These are phyloP conservation scores for Wilhelminamyces savonicus DNA, from an alignment of 805 yeast genomes.

Conservation along the genomic window DNA sequence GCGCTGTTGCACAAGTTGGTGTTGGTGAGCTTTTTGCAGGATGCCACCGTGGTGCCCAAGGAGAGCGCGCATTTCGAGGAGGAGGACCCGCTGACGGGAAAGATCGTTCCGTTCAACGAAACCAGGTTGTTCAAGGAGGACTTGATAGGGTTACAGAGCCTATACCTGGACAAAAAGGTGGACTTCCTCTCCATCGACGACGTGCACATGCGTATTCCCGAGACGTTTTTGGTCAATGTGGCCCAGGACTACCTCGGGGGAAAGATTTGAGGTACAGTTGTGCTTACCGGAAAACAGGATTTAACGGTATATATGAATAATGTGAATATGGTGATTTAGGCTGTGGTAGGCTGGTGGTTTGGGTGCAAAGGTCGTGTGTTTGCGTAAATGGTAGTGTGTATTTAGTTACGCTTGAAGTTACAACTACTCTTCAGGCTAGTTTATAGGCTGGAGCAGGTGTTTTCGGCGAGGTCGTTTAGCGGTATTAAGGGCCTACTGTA, in stretches of 20 bases:
- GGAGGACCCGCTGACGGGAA: constrained; percentile 36
- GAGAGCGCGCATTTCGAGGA: constrained; percentile 68
- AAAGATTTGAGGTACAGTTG: neutral
- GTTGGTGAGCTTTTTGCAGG: constrained; percentile 52
- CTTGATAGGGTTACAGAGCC: constrained; percentile 50
- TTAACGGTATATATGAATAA: no score
- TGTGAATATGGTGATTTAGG: no score
- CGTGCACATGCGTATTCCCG: constrained; percentile 60
- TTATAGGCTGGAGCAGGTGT: no score
- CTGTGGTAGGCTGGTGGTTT: no score
- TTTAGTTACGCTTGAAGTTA: no score
- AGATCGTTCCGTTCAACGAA: constrained; percentile 36
- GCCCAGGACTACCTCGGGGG: constrained; percentile 39
- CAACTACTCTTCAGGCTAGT: no score
- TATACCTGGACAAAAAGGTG: constrained; percentile 39
- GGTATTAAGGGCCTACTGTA: no score
- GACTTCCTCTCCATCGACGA: constrained; percentile 49
- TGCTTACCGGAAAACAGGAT: no score
- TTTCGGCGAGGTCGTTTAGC: no score
- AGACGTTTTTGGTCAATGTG: constrained; percentile 40
- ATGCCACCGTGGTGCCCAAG: constrained; percentile 66
- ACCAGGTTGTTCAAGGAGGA: constrained; percentile 49
- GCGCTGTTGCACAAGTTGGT: constrained; percentile 45
- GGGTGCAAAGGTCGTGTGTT: no score
- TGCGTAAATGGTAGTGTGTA: no score